Conservation (phyloP, 345 rosid species). For the Murraya paniculata region DNA sequence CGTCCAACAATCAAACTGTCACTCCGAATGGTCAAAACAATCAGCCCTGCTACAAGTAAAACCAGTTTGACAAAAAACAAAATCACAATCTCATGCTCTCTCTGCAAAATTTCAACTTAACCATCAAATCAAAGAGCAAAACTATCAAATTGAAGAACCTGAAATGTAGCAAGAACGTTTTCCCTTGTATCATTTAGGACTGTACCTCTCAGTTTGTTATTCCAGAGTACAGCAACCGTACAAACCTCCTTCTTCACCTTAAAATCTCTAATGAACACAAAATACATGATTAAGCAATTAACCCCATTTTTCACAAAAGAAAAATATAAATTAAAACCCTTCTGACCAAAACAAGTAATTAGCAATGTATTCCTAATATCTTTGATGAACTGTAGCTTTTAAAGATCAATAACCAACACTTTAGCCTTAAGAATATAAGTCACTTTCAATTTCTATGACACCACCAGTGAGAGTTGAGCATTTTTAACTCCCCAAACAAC, state of each 20-base stretch:
- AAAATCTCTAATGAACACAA: constrained; percentile 51
- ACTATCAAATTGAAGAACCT: constrained; percentile 31
- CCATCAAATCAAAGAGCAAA: not conserved
- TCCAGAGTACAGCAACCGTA: constrained; percentile 80
- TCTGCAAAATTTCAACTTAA: not conserved
- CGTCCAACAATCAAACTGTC: constrained; percentile 92
- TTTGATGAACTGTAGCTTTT: constrained; percentile 52
- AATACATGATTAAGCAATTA: not conserved
- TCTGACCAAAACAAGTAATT: not conserved
- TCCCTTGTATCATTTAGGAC: constrained; percentile 82
- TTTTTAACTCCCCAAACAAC: constrained; percentile 98
- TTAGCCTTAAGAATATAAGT: constrained; percentile 51
- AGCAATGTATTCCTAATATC: constrained; percentile 62
- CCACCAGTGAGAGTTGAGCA: constrained; percentile 93
- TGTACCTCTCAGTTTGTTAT: constrained; percentile 93
- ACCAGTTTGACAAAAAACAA: not conserved
- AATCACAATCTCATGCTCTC: not conserved
- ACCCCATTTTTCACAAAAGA: not conserved
- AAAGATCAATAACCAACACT: not conserved
- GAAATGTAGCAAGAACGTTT: constrained; percentile 70
- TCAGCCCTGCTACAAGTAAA: constrained; percentile 46
- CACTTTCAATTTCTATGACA: constrained; percentile 63
- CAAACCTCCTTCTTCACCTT: constrained; percentile 72
- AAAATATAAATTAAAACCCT: not conserved
- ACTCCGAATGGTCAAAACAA: constrained; percentile 76